A percentile compares a stretch with the other conserved stretches of the same genome.
Evolutionary conservation across 176 grass and related monocot genomes (phyloP).

Genomic region (Triticum urartu): DNA sequence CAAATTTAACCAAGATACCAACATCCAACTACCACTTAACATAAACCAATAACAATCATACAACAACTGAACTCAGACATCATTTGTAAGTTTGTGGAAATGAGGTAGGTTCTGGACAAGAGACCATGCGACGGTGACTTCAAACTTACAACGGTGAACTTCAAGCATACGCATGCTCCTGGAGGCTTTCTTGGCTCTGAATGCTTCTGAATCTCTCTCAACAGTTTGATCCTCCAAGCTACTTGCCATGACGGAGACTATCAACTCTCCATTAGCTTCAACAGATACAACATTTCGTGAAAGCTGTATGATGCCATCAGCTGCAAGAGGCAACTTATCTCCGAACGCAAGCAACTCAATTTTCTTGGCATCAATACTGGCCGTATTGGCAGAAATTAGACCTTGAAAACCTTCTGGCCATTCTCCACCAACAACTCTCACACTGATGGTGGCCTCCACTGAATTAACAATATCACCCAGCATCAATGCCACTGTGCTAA

Average conservation of each 20-base stretch:
- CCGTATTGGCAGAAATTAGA: not conserved
- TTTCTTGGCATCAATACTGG: not conserved
- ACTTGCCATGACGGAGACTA: not conserved
- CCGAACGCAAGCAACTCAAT: not conserved
- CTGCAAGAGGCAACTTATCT: not conserved
- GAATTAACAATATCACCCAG: not conserved
- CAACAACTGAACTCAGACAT: not conserved
- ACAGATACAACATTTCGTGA: slow-evolving; percentile 15
- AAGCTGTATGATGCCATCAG: not conserved
- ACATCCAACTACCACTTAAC: no score
- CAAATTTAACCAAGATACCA: no score
- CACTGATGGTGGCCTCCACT: slow-evolving; percentile 26
- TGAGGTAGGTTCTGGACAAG: not conserved
- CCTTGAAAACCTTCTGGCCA: slow-evolving; percentile 9
- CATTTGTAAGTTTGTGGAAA: no score
- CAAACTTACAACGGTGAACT: not conserved
- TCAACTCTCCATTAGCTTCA: not conserved
- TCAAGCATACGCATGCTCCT: not conserved
- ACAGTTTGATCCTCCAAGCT: not conserved
- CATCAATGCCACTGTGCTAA: not conserved
- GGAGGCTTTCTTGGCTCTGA: not conserved
- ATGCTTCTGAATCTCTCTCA: not conserved
- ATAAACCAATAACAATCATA: not conserved
- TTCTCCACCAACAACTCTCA: not conserved
- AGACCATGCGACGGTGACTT: slow-evolving; percentile 5